Base-by-base conservation (phyloP, 2,329 filamentous ascomycete genomes). In the Aureobasidium namibiae region DNA sequence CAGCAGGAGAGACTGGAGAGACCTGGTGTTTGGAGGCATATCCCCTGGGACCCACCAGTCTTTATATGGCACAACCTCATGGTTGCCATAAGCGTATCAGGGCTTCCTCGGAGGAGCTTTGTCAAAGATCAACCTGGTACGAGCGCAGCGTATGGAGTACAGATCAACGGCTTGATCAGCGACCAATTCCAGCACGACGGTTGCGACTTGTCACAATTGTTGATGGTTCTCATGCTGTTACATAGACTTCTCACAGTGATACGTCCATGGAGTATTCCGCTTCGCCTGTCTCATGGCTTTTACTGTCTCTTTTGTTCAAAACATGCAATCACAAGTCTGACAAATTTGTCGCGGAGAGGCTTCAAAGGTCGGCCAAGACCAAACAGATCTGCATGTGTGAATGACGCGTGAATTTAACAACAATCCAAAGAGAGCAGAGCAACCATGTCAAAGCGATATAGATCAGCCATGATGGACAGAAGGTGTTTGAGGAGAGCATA, bases 81-180 rank as follows among this genome's bases (percentile, higher is more conserved):
- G 9, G 13, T 23, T 18, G 4, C 31, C 24, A 24, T 23, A 18
- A 18, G 52, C 52, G 38, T 56, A 45, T 56, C 39, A 45, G 39
- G 18, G 31, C 16, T 13, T 18, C 21, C 21, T 56, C 52, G 52
- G 52, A 56, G 52, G 39, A 4, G 23, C 24, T 6, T n/a, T n/a
- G 10, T 33, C n/a, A n/a, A 24, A 44, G 38, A 44, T 44, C 52
- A 44, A 56, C 38, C 18, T 56, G 52, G 52, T 18, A 56, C 21
- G 52, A 56, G 52, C 52, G 52, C 44, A 26, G 39, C 29, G 18
- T 23, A 34, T 24, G 52, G 39, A 56, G 39, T 8, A 45, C 39
- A 41, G 52, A 56, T 56, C 52, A 56, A 56, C 52, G 31, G 23
- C 13, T 14, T 34, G 52, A 56, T 45, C 39, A 56, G 41, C 39